These are phyloP conservation scores for Tulasnella sp. DNA, from an alignment of 768 basidiomycete species.

Conservation along the genomic window DNA sequence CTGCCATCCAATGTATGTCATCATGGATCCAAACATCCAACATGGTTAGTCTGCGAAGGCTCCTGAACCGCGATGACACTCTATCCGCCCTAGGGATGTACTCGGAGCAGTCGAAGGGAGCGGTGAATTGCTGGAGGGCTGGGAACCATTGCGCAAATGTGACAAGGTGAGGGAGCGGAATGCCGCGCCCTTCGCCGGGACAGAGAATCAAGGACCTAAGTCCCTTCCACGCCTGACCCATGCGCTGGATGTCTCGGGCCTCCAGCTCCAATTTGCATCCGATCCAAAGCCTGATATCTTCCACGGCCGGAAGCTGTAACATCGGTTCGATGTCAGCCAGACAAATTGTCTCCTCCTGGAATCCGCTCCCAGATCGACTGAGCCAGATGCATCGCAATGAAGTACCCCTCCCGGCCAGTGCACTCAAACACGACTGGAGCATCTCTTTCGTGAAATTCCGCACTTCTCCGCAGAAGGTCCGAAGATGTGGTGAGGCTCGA, in stretches of 20 bases:
- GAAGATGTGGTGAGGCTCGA: background rate
- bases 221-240: no score
- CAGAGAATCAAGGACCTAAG: background rate
- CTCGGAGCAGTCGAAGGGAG: background rate
- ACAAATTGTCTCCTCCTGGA: background rate
- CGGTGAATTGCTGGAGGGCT: no score
- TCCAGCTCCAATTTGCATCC: background rate
- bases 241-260: background rate
- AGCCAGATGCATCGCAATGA: background rate
- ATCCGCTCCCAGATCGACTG: background rate
- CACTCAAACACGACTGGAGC: background rate
- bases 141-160: no score
- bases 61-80: background rate
- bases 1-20: background rate
- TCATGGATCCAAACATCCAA: background rate
- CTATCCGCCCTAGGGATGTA: background rate
- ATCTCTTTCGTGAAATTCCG: background rate
- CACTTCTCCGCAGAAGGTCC: background rate
- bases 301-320: no score
- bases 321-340: background rate
- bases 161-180: background rate
- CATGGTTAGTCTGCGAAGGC: background rate
- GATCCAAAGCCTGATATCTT: background rate
- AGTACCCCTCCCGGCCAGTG: background rate
- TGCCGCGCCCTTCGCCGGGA: background rate